Evolutionary conservation across 441 rosid species (phyloP).

Genomic region (Metrosideros polymorpha): DNA sequence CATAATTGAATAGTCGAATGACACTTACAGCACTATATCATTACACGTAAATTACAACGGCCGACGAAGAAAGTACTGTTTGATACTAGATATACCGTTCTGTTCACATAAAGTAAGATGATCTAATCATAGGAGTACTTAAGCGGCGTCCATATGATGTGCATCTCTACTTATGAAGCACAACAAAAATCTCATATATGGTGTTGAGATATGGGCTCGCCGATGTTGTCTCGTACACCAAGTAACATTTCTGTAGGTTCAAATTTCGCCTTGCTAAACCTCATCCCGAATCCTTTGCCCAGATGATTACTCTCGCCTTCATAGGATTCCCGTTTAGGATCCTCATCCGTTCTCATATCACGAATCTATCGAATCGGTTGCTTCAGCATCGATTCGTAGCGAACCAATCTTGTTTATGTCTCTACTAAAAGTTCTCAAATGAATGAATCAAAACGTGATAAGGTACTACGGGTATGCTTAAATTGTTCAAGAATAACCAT

Average conservation of each 20-base stretch:
- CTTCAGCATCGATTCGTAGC: background rate
- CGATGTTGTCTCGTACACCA: background rate
- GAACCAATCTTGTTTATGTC: background rate
- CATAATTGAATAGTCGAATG: background rate
- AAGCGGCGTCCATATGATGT: no score
- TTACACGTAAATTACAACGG: background rate
- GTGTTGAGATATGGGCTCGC: background rate
- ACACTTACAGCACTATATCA: background rate
- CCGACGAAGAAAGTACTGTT: rapidly evolving
- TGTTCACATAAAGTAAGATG: background rate
- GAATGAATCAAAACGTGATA: background rate
- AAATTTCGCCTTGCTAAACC: no score
- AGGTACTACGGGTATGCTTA: background rate
- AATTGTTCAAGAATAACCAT: background rate
- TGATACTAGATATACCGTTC: background rate
- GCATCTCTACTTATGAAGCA: background rate
- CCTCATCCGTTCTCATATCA: rapidly evolving
- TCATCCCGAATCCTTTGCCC: no score
- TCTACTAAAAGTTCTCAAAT: background rate
- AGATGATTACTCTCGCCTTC: background rate
- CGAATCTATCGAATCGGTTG: background rate
- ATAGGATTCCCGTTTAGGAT: rapidly evolving
- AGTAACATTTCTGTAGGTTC: background rate
- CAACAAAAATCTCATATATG: no score
- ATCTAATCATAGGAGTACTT: rapidly evolving